phyloP scores from a whole-genome alignment of 2,329 filamentous ascomycete species.

The Sporothrix schenckii region DNA sequence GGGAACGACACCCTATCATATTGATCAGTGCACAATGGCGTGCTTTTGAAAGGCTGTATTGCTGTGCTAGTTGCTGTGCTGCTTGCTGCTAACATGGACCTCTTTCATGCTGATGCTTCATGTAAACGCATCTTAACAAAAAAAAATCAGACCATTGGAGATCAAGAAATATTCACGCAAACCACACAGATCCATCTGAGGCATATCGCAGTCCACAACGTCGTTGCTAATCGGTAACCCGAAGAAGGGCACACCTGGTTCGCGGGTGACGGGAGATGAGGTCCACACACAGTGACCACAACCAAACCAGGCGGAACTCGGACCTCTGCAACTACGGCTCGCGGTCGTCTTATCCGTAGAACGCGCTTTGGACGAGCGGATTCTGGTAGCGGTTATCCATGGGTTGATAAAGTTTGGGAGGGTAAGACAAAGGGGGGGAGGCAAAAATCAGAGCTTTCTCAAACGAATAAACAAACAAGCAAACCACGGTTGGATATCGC shows the following conservation, averaged over 20 bases:
- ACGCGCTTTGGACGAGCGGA: neutral
- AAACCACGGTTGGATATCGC: neutral
- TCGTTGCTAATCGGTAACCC: conserved; percentile 1
- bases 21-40: neutral
- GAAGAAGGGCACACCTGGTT: conserved; percentile 8
- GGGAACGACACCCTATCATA: neutral
- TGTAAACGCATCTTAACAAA: neutral
- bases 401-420: conserved; percentile 11
- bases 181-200: neutral
- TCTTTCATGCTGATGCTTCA: neutral
- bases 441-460: neutral
- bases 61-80: no score
- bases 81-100: neutral
- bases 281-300: no score
- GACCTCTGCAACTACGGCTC: neutral
- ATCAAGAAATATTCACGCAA: neutral
- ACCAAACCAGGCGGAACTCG: neutral
- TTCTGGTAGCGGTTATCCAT: neutral
- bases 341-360: conserved; percentile 5
- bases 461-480: conserved; percentile 1
- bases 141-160: no score
- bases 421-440: neutral
- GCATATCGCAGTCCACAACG: neutral
- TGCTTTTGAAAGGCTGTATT: neutral
- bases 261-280: neutral